Evolutionary conservation across 768 basidiomycete species (phyloP), one percentile per base, ranked within the genome.

Genomic region (Mycena vulgaris): DNA sequence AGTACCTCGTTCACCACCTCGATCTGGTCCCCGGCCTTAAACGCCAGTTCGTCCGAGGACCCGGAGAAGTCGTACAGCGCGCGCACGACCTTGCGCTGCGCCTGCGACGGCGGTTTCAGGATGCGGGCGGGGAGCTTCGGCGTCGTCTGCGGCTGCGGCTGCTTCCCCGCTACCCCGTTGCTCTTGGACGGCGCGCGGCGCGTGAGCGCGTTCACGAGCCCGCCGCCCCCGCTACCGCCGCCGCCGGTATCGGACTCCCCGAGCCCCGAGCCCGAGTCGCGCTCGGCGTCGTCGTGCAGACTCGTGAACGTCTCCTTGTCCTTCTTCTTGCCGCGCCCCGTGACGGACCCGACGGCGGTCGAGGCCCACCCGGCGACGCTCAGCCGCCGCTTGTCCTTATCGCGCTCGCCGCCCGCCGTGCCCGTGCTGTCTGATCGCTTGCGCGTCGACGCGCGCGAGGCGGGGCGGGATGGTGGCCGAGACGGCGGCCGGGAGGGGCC

Each of bases 31-130:
- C 95, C 96, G 6, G 85, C 82, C 66, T 83, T 86, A 82, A 97
- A 92, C 48, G 87, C 87, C 40, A 98, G 83, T 78, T 97, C 96
- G 73, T 96, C 95, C 2, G 88, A 82, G 2, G 90, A 90, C 3
- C 90, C 93, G 0, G 83, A 79, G 78, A 95, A 97, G 78, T 93
- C 92, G 76, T 92, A 90, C 72, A 93, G 75, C 0, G 94, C 95
- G 51, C 89, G 87, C 58, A 93, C 92, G 16, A 89, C 65, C 77
- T 87, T 90, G 76, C 80, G 85, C 53, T 84, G 86, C 63, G 86
- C 84, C 47, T 83, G 77, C 5, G 88, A 88, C 16, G 83, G 83
- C 0, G 88, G 85, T 72, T 88, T 90, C 42, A 89, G 71, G 47
- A 89, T 88, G 19, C 86, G 83, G 9, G 79, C 49, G 35, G 80